Evolutionary conservation across 2,329 filamentous ascomycete genomes (phyloP).

Genomic region (Dothideomycetes sp.): DNA sequence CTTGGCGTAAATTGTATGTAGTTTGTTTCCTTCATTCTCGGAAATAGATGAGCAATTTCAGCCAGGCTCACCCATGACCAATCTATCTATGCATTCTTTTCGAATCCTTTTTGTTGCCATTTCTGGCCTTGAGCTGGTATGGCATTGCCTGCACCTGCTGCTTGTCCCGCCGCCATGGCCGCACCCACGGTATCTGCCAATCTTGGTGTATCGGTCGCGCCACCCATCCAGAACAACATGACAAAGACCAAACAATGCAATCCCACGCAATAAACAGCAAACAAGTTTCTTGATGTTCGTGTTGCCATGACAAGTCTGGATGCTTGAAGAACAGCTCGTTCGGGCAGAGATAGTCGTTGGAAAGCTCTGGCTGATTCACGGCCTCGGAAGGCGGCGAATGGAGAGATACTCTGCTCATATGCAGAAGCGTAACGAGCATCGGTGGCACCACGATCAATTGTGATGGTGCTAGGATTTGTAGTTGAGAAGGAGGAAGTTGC

Average conservation of each 20-base stretch:
- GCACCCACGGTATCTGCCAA: constrained; percentile 4
- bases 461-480: constrained; percentile 65
- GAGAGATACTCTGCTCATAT: constrained; percentile 91
- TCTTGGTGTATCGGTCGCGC: constrained; percentile 1
- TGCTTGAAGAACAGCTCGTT: constrained; percentile 81
- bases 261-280: constrained; percentile 82
- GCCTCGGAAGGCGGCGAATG: constrained; percentile 92
- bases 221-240: constrained; percentile 74
- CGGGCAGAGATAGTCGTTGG: constrained; percentile 84
- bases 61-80: too few species aligned
- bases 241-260: constrained; percentile 82
- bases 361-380: constrained; percentile 85
- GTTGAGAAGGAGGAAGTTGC: constrained; percentile 54
- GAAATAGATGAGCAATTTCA: too few species aligned
- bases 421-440: constrained; percentile 81
- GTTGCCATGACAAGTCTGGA: constrained; percentile 87
- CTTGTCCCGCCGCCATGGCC: constrained; percentile 5
- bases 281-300: constrained; percentile 82
- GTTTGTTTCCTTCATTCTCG: too few species aligned
- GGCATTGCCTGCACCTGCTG: constrained; percentile 1
- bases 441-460: constrained; percentile 53
- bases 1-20: too few species aligned
- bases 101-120: constrained; percentile 8
- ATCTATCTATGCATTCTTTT: too few species aligned
- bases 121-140: constrained; percentile 1